phyloP scores from a whole-genome alignment of 257 asterid genomes.

The Phtheirospermum japonicum region DNA sequence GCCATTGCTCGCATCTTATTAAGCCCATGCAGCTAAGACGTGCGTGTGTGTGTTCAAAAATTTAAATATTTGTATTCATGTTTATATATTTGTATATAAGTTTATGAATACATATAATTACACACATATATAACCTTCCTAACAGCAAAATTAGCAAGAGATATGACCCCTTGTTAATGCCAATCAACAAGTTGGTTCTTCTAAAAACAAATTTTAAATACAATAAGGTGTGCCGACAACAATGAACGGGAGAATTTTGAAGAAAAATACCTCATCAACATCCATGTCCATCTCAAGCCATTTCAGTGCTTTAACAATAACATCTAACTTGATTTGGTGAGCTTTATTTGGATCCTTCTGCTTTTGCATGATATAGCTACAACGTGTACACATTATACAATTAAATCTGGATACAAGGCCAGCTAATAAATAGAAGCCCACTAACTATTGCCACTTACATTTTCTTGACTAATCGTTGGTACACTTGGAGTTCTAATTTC shows the following conservation, averaged over 20 bases:
- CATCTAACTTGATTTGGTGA: slow-evolving; percentile 87
- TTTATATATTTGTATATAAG: neutral
- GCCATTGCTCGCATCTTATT: too few relatives aligned
- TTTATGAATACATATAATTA: neutral
- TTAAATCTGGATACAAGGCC: neutral
- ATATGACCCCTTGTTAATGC: too few relatives aligned
- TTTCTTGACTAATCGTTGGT: slow-evolving; percentile 86
- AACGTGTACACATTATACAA: slow-evolving; percentile 16
- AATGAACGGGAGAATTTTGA: slow-evolving; percentile 11
- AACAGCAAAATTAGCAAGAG: neutral
- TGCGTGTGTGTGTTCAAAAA: too few relatives aligned
- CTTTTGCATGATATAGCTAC: slow-evolving; percentile 79
- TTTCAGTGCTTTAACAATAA: slow-evolving; percentile 77
- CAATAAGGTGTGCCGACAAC: neutral
- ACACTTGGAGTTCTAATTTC: slow-evolving; percentile 97
- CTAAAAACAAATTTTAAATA: too few relatives aligned
- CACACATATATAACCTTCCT: neutral
- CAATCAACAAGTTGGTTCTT: too few relatives aligned
- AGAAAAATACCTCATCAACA: slow-evolving; percentile 71
- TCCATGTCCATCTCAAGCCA: slow-evolving; percentile 95
- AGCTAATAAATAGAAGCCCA: slow-evolving; percentile 5
- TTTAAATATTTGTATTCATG: too few relatives aligned
- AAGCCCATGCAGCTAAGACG: too few relatives aligned
- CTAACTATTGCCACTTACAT: slow-evolving; percentile 47
- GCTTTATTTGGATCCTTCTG: slow-evolving; percentile 80